Evolutionary conservation across 2,329 filamentous ascomycete species (phyloP).

Genomic region (Paecilomyces variotii): DNA sequence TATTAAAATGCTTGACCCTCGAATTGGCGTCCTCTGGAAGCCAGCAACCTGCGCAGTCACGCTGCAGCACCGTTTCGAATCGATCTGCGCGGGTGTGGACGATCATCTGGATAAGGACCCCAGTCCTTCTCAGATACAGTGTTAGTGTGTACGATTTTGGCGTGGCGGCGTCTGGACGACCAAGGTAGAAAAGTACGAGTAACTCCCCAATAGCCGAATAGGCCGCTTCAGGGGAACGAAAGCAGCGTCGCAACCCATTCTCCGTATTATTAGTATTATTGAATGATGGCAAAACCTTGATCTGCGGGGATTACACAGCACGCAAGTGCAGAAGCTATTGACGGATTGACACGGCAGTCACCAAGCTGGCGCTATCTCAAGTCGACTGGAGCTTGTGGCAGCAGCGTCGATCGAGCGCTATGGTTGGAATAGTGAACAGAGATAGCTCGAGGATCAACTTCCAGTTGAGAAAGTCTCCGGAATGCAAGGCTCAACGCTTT

Average conservation of each 20-base stretch:
- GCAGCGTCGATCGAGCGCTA: neutral
- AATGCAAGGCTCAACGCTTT: neutral
- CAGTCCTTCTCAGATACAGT: neutral
- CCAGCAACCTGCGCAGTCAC: neutral
- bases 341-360: neutral
- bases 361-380: neutral
- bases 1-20: neutral
- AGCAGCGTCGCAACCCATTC: neutral
- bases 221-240: neutral
- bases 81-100: neutral
- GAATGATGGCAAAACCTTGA: neutral
- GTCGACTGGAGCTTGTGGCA: neutral
- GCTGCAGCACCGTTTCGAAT: neutral
- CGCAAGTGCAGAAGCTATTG: neutral
- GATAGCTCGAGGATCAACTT: neutral
- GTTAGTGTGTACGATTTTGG: neutral
- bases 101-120: neutral
- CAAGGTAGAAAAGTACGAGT: neutral
- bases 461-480: neutral
- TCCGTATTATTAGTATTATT: neutral
- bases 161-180: neutral
- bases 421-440: neutral
- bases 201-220: neutral
- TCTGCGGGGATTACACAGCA: neutral
- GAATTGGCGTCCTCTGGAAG: neutral